A percentile compares a stretch with the other conserved stretches of the same genome.
These are phyloP conservation scores for Backusella parvicylindrica DNA, from an alignment of 192 early-diverging fungal genomes.

Conservation along the genomic window DNA sequence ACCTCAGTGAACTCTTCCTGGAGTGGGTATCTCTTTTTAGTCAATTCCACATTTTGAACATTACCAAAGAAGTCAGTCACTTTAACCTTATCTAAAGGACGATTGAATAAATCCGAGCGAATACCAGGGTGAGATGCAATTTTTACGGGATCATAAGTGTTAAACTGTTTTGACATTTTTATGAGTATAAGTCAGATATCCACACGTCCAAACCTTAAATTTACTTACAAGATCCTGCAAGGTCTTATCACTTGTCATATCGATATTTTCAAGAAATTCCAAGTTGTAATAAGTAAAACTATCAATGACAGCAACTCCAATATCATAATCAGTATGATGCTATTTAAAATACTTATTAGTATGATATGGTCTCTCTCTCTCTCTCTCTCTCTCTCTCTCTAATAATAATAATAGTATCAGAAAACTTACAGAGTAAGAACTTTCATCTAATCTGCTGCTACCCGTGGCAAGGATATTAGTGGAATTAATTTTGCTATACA, in stretches of 20 bases:
- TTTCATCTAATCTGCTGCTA: slow-evolving; percentile 80
- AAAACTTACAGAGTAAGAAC: slow-evolving; percentile 78
- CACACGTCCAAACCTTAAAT: background rate
- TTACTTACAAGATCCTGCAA: slow-evolving; percentile 64
- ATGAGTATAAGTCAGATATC: background rate
- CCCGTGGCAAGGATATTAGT: slow-evolving; percentile 94
- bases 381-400: background rate
- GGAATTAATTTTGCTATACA: slow-evolving; percentile 91
- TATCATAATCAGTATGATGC: slow-evolving; percentile 86
- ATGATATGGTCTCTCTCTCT: too few relatives aligned
- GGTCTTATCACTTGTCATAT: slow-evolving; percentile 73
- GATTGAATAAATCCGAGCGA: slow-evolving; percentile 76
- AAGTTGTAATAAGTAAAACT: slow-evolving; percentile 96
- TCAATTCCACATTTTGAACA: slow-evolving; percentile 89
- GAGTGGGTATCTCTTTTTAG: slow-evolving; percentile 39
- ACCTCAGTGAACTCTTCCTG: background rate
- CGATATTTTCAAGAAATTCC: slow-evolving; percentile 85
- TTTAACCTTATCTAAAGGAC: slow-evolving; percentile 71
- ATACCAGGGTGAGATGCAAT: slow-evolving; percentile 87
- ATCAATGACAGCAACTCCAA: slow-evolving; percentile 97
- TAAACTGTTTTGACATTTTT: slow-evolving; percentile 57
- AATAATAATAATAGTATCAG: background rate
- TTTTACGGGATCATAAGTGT: slow-evolving; percentile 70
- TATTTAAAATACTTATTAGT: too few relatives aligned
- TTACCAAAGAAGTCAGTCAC: slow-evolving; percentile 97